Conservation (phyloP, 371 early-diverging fungal genomes). For the Dichotomocladium elegans region DNA sequence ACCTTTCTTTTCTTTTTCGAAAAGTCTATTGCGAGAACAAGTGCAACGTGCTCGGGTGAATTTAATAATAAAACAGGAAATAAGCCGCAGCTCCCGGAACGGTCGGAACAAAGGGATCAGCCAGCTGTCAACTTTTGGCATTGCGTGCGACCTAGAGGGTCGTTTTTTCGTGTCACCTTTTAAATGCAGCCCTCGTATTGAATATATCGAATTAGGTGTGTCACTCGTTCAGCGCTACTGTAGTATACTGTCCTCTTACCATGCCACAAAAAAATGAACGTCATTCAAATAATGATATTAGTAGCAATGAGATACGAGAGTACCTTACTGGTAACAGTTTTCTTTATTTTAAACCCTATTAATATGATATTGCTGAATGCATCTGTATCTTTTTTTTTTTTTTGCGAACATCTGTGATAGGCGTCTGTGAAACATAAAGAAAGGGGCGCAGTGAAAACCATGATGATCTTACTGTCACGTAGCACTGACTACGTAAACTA, state of each 20-base stretch:
- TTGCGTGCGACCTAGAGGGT: background rate
- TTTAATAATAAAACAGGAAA: background rate
- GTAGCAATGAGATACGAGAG: no score
- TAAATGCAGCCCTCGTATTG: background rate
- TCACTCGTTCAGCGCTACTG: background rate
- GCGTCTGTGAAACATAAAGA: no score
- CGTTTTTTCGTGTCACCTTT: conserved; percentile 1
- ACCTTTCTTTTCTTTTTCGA: background rate
- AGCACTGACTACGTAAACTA: no score
- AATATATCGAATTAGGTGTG: no score
- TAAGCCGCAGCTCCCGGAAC: background rate
- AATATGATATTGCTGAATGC: background rate
- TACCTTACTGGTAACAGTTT: no score
- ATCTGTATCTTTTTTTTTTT: no score
- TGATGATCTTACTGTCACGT: no score
- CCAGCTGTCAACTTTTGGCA: background rate
- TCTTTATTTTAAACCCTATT: no score
- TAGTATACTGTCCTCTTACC: background rate
- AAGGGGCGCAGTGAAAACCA: no score
- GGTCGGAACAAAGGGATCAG: background rate
- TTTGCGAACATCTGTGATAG: no score
- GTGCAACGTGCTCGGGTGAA: background rate
- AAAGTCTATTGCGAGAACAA: background rate
- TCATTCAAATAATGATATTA: background rate
- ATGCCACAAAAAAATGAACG: background rate